Evolutionary conservation across 306 rosid genomes (phyloP), one percentile per base, ranked within the genome.

Genomic region (Crotalaria pallida): DNA sequence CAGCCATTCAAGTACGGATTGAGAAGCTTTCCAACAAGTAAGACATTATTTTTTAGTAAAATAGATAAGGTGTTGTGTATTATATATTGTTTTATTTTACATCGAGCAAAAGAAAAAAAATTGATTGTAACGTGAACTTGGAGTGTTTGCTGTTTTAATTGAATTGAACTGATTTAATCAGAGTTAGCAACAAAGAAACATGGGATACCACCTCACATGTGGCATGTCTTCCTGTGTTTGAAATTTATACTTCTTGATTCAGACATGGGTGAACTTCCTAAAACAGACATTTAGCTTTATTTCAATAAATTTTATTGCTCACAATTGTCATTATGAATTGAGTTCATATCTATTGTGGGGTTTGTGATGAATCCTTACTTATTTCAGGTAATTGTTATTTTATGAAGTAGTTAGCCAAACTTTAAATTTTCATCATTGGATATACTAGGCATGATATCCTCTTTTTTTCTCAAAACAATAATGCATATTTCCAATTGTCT

Each of bases 21-120:
- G 98, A 93, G 84, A 90, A 62, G 72, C 96, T 90, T 71, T 75
- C 92, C 3, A 88, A 82, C 68, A 93, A 84, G 97, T 93, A 85
- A 76, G 89, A 60, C 50, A 40, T 26, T 31, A 2, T 23, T 48
- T 48, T 0, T 47, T 8, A 8, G 16, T 1, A 45, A n/a, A 15
- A 6, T 16, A 3, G 56, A 24, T 23, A 11, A 47, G n/a, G 12
- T 45, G 24, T 17, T 43, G 10, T 43, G 31, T 43, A 13, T 29
- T 26, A n/a, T 55, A 21, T 43, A 13, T 21, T 48, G 16, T 33
- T 50, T 18, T 67, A 10, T 55, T 74, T 74, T 43, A 53, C 38
- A 1, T 34, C 13, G 49, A 50, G 3, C 3, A 22, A 23, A 12
- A 9, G 53, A 29, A 6, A 3, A 43, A 7, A 29, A 13, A 2